Evolutionary conservation across 768 basidiomycete species (phyloP).

Genomic region (Naganishia antarctica): DNA sequence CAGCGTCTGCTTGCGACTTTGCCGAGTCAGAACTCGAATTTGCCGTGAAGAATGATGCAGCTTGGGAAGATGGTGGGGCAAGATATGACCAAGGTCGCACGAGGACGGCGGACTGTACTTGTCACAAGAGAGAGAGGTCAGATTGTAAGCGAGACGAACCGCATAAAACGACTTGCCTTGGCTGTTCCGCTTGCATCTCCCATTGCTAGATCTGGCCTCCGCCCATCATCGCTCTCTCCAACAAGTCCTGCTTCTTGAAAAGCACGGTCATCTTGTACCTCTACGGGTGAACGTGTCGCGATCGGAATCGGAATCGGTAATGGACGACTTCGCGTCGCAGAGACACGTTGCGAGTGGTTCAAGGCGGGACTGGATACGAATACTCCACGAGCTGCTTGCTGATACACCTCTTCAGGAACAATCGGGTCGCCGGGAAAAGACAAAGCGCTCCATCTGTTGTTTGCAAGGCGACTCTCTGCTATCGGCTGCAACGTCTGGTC

Average conservation of each 20-base stretch:
- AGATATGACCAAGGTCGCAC: slow-evolving; percentile 8
- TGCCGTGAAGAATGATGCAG: slow-evolving; percentile 5
- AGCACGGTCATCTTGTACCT: not conserved
- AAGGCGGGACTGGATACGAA: not conserved
- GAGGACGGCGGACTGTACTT: not conserved
- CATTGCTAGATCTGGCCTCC: slow-evolving; percentile 1
- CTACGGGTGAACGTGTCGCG: not conserved
- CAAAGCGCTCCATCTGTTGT: not conserved
- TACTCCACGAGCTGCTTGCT: not conserved
- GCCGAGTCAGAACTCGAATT: not conserved
- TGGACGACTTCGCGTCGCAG: not conserved
- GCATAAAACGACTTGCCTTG: not conserved
- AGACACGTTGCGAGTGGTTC: not conserved
- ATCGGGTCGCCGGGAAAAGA: slow-evolving; percentile 10
- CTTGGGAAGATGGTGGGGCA: slow-evolving; percentile 6
- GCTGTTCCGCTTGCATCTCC: slow-evolving; percentile 10
- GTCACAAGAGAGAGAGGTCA: not conserved
- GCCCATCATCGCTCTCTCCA: not conserved
- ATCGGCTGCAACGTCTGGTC: too few relatives aligned
- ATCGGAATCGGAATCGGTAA: not conserved
- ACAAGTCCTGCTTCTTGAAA: not conserved
- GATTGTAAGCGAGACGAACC: too few relatives aligned
- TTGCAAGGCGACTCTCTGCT: too few relatives aligned
- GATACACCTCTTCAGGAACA: not conserved
- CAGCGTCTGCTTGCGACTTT: not conserved